A percentile compares a stretch with the other conserved stretches of the same genome.
These are phyloP conservation scores for Spergularia marina DNA, from an alignment of 148 eudicot genomes.

Conservation along the genomic window DNA sequence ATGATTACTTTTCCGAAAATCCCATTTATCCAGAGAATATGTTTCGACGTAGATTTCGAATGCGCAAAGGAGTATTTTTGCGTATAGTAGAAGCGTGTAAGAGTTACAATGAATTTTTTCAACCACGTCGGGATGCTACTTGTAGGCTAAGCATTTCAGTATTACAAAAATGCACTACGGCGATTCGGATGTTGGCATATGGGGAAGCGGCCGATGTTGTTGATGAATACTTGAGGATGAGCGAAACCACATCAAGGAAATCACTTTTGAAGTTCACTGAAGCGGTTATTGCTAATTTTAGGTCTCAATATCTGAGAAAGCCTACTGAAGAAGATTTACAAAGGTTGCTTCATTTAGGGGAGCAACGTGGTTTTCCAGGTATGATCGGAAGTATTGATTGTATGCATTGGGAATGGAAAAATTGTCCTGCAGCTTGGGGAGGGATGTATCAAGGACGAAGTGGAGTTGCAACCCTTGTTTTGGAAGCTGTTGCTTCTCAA, in stretches of 20 bases:
- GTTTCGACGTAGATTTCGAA: not conserved
- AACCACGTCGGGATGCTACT: not conserved
- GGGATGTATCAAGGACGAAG: no score
- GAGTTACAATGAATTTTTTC: not conserved
- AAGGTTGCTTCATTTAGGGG: not conserved
- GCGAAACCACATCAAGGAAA: no score
- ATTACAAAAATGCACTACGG: not conserved
- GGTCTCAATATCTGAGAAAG: not conserved
- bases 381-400: not conserved
- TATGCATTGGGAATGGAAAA: not conserved
- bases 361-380: not conserved
- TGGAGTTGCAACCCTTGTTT: no score
- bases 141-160: not conserved
- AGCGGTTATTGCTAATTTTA: not conserved
- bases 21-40: no score
- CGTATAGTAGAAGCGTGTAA: not conserved
- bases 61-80: not conserved
- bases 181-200: not conserved
- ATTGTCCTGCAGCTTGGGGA: not conserved
- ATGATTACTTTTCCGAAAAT: no score
- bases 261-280: not conserved
- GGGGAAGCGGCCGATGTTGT: no score
- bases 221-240: no score
- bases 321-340: not conserved
- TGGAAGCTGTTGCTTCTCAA: no score